Base-by-base conservation (phyloP, 2,329 filamentous ascomycete genomes). In the Microdochium paspali region DNA sequence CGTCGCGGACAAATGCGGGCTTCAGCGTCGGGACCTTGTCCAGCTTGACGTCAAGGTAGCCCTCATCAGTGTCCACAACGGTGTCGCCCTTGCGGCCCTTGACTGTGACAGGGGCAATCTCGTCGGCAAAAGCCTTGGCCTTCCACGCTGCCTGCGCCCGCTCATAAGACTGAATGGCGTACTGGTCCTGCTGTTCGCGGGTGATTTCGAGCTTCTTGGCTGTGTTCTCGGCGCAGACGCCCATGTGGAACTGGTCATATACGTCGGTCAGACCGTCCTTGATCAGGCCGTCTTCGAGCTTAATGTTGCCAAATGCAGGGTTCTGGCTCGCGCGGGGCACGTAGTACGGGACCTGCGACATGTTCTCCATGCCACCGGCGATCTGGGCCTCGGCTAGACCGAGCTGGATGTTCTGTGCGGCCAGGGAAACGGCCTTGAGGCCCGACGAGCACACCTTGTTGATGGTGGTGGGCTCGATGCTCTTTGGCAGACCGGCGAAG, bases 381-480 rank as follows among this genome's bases (percentile, higher is more conserved):
- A 97, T 76, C 64, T 95, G 87, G 0, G 87, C 90, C 59, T 95
- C 87, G 15, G 89, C 80, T 10, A 95, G 76, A 4, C 93, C 91
- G 10, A 98, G 79, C 67, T 96, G 88, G 57, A 97, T 95, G 61
- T 95, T 93, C 61, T 95, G 89, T 1, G 91, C 91, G 1, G 91
- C 93, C 42, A 97, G 78, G 21, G 79, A 82, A 4, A 97, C 90
- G 1, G 93, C 87, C 67, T 98, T 98, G 54, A 98, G 74, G 4
- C 93, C 93, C 0, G 90, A 96, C 3, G 93, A 86, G 72, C 93
- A 98, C 50, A 98, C 93, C 70, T 98, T 98, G 76, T 98, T 98
- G 67, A 98, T 84, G 15, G 93, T 97, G 45, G 85, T 84, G 30
- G 90, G 86, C 69, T 98, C 93, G 48, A 94, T 78, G 6, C 76